Conservation (phyloP, 2,329 filamentous ascomycete species). For the Aureobasidium pullulans region DNA sequence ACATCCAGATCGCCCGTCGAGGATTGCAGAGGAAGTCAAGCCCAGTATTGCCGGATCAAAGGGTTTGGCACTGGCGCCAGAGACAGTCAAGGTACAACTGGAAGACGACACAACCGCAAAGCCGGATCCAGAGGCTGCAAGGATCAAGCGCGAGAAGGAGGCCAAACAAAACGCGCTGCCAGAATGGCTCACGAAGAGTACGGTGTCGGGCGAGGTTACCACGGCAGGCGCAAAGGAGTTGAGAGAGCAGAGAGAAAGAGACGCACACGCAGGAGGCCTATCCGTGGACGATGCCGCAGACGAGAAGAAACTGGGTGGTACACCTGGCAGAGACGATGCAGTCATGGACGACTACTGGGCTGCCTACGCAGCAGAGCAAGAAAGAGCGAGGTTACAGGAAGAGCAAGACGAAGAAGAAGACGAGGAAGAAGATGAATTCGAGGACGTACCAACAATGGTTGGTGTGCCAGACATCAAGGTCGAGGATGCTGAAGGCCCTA, state of each 20-base stretch:
- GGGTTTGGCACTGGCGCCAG: conserved; percentile 27
- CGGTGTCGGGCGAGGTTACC: conserved; percentile 40
- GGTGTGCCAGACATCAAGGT: conserved; percentile 18
- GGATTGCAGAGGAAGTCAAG: conserved; percentile 26
- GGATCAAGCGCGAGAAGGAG: conserved; percentile 19
- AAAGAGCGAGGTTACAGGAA: conserved; percentile 27
- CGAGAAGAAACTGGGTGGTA: conserved; percentile 42
- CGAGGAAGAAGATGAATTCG: conserved; percentile 45
- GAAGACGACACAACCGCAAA: conserved; percentile 27
- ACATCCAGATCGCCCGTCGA: conserved; percentile 44
- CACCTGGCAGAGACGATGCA: conserved; percentile 35
- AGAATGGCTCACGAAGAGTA: conserved; percentile 29
- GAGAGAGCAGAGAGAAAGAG: conserved; percentile 32
- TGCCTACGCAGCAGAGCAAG: conserved; percentile 56
- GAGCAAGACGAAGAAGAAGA: conserved; percentile 42
- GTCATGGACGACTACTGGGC: conserved; percentile 62
- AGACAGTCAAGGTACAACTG: conserved; percentile 27
- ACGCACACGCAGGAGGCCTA: conserved; percentile 22
- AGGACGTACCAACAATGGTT: conserved; percentile 36
- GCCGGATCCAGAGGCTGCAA: conserved; percentile 19
- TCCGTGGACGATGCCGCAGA: conserved; percentile 40
- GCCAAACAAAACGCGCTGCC: conserved; percentile 29
- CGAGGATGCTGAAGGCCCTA: conserved; percentile 37
- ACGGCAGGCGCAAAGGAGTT: conserved; percentile 29
- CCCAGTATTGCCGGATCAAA: conserved; percentile 26